phyloP scores from a whole-genome alignment of 768 basidiomycete species.

The Termitomyces sp. region DNA sequence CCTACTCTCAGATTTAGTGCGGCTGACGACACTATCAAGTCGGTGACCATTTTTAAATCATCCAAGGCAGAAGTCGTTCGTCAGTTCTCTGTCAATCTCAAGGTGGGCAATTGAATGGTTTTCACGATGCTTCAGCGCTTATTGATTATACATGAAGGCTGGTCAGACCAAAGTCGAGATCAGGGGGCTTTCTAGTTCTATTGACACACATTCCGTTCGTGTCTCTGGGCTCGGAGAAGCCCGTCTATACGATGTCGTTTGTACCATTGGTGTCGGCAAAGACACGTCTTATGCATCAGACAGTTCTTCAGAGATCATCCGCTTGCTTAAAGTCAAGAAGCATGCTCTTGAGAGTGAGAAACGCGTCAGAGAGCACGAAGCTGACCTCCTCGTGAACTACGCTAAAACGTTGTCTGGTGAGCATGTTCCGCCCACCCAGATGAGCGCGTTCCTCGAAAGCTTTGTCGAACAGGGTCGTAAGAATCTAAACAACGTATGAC shows the following conservation, averaged over 20 bases:
- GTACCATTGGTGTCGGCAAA: conserved; percentile 27
- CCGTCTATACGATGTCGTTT: conserved; percentile 53
- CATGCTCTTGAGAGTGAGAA: conserved; percentile 31
- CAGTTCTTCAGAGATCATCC: conserved; percentile 28
- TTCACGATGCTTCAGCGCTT: not conserved
- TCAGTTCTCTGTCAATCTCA: conserved; percentile 39
- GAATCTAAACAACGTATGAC: conserved; percentile 26
- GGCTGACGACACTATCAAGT: conserved; percentile 42
- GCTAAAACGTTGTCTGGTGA: conserved; percentile 39
- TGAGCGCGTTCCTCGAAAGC: conserved; percentile 35
- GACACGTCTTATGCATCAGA: conserved; percentile 13
- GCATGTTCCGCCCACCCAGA: conserved; percentile 30
- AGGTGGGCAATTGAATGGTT: conserved; percentile 27
- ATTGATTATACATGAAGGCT: conserved; percentile 26
- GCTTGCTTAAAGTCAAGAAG: conserved; percentile 31
- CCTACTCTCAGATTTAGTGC: conserved; percentile 21
- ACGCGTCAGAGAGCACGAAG: conserved; percentile 34
- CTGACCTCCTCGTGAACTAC: conserved; percentile 37
- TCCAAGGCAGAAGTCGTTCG: conserved; percentile 53
- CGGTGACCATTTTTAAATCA: conserved; percentile 54
- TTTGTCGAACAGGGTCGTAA: conserved; percentile 34
- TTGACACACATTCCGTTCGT: conserved; percentile 49
- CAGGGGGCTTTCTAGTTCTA: conserved; percentile 39
- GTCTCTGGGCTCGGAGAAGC: conserved; percentile 45
- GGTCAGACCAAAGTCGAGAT: conserved; percentile 52